Percentiles rank a stretch among this genome's conserved stretches.
Evolutionary conservation across 805 yeast species (phyloP).

Genomic region (Yamadazyma ubonensis): DNA sequence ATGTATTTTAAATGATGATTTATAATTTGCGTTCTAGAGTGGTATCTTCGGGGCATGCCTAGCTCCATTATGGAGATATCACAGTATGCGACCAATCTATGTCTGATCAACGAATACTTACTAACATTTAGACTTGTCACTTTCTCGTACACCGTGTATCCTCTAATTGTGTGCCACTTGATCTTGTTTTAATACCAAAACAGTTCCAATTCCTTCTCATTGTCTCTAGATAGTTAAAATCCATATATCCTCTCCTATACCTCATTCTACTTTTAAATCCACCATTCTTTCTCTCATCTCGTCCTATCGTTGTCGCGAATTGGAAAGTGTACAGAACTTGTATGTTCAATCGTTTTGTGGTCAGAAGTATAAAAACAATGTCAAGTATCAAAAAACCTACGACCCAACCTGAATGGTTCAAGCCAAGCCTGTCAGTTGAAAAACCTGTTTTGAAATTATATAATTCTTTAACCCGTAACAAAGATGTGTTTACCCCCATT

Average conservation of each 20-base stretch:
- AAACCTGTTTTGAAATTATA: conserved; percentile 54
- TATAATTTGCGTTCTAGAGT: conserved; percentile 50
- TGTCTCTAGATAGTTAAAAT: not conserved
- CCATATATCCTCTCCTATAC: not conserved
- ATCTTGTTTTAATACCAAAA: too few relatives aligned
- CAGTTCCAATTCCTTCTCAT: not conserved
- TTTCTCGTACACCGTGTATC: too few relatives aligned
- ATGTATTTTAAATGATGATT: conserved; percentile 41
- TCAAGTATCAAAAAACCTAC: conserved; percentile 26
- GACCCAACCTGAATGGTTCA: conserved; percentile 41
- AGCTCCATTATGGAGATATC: conserved; percentile 37
- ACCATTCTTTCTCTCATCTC: not conserved
- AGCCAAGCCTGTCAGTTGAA: conserved; percentile 14
- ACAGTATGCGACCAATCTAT: conserved; percentile 42
- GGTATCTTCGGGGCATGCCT: conserved; percentile 42
- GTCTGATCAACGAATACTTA: conserved; percentile 8
- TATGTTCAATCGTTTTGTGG: conserved; percentile 9
- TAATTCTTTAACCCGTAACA: conserved; percentile 81
- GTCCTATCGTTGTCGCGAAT: not conserved
- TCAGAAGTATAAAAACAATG: conserved; percentile 17
- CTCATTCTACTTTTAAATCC: not conserved
- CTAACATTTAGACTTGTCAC: conserved; percentile 6
- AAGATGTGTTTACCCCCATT: conserved; percentile 74
- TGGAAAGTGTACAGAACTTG: not conserved
- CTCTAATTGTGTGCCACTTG: too few relatives aligned